A percentile compares a stretch with the other conserved stretches of the same genome.
Conservation (phyloP, 352 stramenopile species). For the Globisporangium parvum region DNA sequence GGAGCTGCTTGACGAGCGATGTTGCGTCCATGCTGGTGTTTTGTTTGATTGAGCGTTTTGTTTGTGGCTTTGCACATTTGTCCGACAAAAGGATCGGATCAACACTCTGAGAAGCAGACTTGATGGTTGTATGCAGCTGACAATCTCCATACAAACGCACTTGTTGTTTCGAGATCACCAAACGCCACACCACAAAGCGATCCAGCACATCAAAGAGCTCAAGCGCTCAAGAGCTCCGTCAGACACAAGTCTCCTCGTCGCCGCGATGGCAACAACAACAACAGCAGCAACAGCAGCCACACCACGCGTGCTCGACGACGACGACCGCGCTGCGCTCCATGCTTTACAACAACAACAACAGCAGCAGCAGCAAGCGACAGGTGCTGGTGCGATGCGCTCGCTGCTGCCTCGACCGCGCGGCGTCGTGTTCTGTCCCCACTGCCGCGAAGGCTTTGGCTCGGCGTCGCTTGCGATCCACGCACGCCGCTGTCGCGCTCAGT, state of each 20-base stretch:
- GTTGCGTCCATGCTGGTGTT: too few species aligned
- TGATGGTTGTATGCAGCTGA: constrained; percentile 26
- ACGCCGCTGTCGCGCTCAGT: constrained; percentile 43
- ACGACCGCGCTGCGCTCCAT: constrained; percentile 30
- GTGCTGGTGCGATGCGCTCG: constrained; percentile 5
- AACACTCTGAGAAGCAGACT: too few species aligned
- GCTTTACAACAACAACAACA: constrained; percentile 15
- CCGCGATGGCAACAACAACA: background rate
- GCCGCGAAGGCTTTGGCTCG: constrained; percentile 43
- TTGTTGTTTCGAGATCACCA: too few species aligned
- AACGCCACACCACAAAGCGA: too few species aligned
- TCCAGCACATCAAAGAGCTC: background rate
- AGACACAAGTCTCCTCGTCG: too few species aligned
- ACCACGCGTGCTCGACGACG: constrained; percentile 18
- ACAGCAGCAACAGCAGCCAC: too few species aligned
- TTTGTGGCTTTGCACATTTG: too few species aligned
- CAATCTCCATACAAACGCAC: background rate
- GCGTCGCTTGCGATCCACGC: constrained; percentile 63
- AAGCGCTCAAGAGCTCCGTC: background rate
- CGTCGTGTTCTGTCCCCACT: constrained; percentile 43
- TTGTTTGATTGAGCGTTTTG: too few species aligned
- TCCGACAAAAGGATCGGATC: constrained; percentile 11
- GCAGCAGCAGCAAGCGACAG: too few species aligned
- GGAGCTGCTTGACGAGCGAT: too few species aligned
- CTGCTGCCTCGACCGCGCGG: constrained; percentile 14